These are phyloP conservation scores for Eustoma russellianum DNA, from an alignment of 257 asterid species.

Conservation along the genomic window DNA sequence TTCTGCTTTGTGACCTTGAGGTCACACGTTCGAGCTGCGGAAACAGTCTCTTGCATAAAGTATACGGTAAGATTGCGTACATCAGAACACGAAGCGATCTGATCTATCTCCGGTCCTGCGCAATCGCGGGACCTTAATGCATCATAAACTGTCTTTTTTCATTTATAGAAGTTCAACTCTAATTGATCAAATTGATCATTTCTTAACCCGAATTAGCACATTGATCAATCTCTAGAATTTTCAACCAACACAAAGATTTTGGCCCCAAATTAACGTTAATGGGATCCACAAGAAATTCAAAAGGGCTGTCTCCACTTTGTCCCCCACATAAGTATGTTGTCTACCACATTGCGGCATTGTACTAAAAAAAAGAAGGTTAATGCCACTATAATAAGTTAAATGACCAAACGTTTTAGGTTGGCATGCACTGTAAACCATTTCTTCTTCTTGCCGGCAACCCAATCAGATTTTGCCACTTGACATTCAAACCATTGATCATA, in stretches of 20 bases:
- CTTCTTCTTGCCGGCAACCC: conserved; percentile 11
- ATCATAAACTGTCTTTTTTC: no score
- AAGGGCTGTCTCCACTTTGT: conserved; percentile 48
- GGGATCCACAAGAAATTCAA: conserved; percentile 30
- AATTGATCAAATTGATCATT: no score
- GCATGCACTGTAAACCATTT: conserved; percentile 21
- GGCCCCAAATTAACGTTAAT: conserved; percentile 5
- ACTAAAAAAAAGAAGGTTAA: background rate
- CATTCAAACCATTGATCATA: background rate
- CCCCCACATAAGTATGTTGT: conserved; percentile 27
- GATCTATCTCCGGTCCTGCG: no score
- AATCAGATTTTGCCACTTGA: conserved; percentile 9
- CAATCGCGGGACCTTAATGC: no score
- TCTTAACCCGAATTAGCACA: no score
- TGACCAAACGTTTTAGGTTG: conserved; percentile 20
- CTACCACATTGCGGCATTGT: conserved; percentile 4
- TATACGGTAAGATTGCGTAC: no score
- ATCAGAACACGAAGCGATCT: no score
- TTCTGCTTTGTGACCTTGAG: no score
- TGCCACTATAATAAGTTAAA: no score
- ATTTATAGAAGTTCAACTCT: no score
- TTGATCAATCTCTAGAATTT: background rate
- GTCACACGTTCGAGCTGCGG: no score
- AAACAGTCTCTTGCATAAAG: no score
- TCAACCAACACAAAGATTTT: background rate